These are phyloP conservation scores for Salix dunnii DNA, from an alignment of 345 rosid species.

Conservation along the genomic window DNA sequence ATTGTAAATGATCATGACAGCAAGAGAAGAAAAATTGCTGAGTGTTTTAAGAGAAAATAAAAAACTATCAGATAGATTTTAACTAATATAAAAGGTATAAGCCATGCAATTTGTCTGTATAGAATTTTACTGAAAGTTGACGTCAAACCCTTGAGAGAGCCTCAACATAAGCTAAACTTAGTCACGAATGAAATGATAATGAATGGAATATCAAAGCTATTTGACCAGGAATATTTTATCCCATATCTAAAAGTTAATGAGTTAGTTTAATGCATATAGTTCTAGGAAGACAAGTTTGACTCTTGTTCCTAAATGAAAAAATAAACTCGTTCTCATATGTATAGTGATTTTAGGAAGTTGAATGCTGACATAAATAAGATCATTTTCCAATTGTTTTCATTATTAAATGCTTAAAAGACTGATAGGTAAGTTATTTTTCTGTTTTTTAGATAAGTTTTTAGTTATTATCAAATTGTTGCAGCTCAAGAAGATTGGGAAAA, in stretches of 20 bases:
- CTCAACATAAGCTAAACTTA: accelerated
- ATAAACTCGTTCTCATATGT: too few relatives aligned
- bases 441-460: too few relatives aligned
- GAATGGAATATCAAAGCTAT: not conserved
- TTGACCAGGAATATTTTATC: not conserved
- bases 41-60: not conserved
- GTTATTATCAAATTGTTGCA: not conserved
- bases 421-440: not conserved
- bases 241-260: not conserved
- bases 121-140: too few relatives aligned
- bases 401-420: too few relatives aligned
- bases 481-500: not conserved
- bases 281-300: not conserved
- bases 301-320: too few relatives aligned
- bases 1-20: too few relatives aligned
- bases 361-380: not conserved
- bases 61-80: too few relatives aligned
- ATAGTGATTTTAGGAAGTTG: not conserved
- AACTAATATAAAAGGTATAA: not conserved
- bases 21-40: not conserved
- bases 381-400: too few relatives aligned
- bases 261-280: not conserved
- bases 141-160: too few relatives aligned
- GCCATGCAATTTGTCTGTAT: accelerated
- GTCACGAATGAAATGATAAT: too few relatives aligned